These are phyloP conservation scores for Tylopilus rubrobrunneus DNA, from an alignment of 768 basidiomycete species.

Conservation along the genomic window DNA sequence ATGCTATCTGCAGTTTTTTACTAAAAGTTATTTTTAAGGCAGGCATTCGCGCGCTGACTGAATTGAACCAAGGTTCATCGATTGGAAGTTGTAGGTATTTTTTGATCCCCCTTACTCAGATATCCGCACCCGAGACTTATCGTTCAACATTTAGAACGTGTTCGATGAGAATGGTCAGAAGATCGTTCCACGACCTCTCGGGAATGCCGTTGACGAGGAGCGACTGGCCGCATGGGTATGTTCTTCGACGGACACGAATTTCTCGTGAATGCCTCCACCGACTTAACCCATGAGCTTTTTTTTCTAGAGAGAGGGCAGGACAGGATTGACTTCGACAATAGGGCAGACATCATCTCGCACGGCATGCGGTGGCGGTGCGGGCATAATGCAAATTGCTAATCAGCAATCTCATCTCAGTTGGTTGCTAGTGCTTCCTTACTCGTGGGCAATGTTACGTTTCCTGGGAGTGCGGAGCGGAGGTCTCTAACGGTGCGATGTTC, in stretches of 20 bases:
- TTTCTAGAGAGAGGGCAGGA: neutral
- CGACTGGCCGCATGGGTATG: conserved; percentile 4
- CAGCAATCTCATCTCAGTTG: conserved; percentile 27
- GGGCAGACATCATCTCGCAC: conserved; percentile 21
- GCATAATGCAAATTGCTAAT: conserved; percentile 27
- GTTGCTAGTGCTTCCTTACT: conserved; percentile 20
- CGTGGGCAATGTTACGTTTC: conserved; percentile 26
- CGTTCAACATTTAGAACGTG: neutral
- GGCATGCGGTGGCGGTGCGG: conserved; percentile 28
- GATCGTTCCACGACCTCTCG: conserved; percentile 16
- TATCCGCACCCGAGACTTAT: neutral
- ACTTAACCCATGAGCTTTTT: neutral
- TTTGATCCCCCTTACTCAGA: neutral
- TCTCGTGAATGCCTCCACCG: neutral
- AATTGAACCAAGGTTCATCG: conserved; percentile 5
- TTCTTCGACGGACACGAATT: conserved; percentile 4
- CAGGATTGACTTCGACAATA: conserved; percentile 6
- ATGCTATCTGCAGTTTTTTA: conserved; percentile 5
- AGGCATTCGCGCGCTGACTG: neutral
- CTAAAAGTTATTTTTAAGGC: neutral
- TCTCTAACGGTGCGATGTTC: conserved; percentile 19
- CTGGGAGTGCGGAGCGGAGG: conserved; percentile 21
- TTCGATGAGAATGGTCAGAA: conserved; percentile 2
- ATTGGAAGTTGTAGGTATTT: conserved; percentile 9
- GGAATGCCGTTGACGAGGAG: conserved; percentile 12